Base-by-base conservation (phyloP, 768 basidiomycete species). In the Tylopilus sp. region DNA sequence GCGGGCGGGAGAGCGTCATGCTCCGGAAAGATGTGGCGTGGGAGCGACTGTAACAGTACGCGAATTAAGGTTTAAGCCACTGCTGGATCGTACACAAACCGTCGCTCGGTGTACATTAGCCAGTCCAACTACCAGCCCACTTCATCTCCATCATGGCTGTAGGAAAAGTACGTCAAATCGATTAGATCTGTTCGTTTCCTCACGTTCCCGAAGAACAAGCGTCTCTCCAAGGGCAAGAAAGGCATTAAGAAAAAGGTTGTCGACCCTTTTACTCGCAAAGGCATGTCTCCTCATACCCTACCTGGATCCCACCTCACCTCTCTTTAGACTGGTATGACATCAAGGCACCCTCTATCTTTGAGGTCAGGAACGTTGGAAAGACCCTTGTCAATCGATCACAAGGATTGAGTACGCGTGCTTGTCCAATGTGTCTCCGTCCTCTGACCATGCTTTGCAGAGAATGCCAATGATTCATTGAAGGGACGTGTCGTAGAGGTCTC, bases 231-330 rank as follows among this genome's bases (percentile, higher is more conserved):
- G 80, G 93, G 93, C 67, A 95, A 95, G 84, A 95, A 95, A 81
- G 93, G 92, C 73, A 87, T 98, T 81, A 99, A 99, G 93, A 99
- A 98, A 82, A 97, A 98, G 87, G 94, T 97, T 72, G 93, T 99
- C 59, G 97, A 99, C 83, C 94, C 97, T 60, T 97, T 99, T 89
- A 87, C 96, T 62, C 87, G 97, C 81, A 99, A 99, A 79, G 96
- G 96, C 95, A 65, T 61, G 66, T 54, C 14, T 34, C 21, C 53
- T 24, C 57, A 45, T 45, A 42, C 53, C 30, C 30, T 6, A 24
- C n/a, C 8, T 11, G 22, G 30, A 6, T 36, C 3, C 5, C 28
- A 36, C 40, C 53, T 48, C 48, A 66, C 33, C 30, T 19, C 19
- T 37, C 13, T 31, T 25, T n/a, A 97, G 96, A 98, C 65, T 98